Evolutionary conservation across 108 stramenopile genomes (phyloP).

Genomic region (Fistulifera solaris): DNA sequence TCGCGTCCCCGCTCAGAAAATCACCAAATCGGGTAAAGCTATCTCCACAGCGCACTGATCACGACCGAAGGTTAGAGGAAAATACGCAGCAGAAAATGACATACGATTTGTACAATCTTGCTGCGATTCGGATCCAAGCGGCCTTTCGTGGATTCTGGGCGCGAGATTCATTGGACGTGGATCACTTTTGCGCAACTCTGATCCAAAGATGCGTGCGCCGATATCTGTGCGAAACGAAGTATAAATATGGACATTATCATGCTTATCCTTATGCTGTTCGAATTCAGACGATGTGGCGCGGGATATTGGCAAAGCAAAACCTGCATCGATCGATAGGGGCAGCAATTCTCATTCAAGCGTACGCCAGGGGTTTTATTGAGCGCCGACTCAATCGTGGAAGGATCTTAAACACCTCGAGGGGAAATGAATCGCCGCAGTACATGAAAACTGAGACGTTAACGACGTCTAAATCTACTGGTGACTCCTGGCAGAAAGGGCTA

Average conservation of each 20-base stretch:
- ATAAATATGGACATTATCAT: conserved; percentile 26
- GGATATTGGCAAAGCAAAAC: conserved; percentile 29
- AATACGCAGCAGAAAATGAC: neutral
- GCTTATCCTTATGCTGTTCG: conserved; percentile 41
- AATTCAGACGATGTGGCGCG: conserved; percentile 40
- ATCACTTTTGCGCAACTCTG: conserved; percentile 54
- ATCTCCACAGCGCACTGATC: neutral
- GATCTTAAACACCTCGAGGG: neutral
- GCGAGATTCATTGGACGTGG: conserved; percentile 60
- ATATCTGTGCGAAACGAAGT: conserved; percentile 4
- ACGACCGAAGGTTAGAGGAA: too few species aligned
- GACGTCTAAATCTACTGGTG: too few species aligned
- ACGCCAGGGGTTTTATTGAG: conserved; percentile 14
- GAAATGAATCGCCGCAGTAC: too few species aligned
- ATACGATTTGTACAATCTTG: conserved; percentile 21
- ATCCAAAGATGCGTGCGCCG: conserved; percentile 50
- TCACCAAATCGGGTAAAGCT: neutral
- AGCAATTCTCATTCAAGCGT: conserved; percentile 47
- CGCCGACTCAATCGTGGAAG: neutral
- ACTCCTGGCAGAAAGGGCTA: too few species aligned
- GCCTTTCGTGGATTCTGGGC: conserved; percentile 77
- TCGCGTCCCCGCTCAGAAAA: neutral
- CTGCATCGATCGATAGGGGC: conserved; percentile 34
- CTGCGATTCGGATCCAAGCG: conserved; percentile 63
- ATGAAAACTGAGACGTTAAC: too few species aligned